phyloP scores from a whole-genome alignment of 306 rosid genomes.

The Acacia crassicarpa region DNA sequence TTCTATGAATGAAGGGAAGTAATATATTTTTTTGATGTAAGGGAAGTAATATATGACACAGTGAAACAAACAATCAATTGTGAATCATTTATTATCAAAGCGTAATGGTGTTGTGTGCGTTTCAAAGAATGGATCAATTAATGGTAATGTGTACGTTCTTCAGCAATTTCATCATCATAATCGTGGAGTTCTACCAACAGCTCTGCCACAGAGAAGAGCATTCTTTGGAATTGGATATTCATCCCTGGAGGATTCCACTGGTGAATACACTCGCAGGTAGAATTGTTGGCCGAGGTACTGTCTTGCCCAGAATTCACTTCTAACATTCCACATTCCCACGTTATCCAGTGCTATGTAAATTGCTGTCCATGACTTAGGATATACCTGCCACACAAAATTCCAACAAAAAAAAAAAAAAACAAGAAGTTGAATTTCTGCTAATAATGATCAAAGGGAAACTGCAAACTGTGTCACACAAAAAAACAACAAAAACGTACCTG shows the following conservation, averaged over 20 bases:
- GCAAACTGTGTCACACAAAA: background rate
- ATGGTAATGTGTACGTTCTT: background rate
- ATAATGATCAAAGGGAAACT: background rate
- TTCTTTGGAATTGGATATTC: conserved; percentile 83
- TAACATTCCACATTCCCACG: conserved; percentile 91
- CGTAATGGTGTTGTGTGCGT: conserved; percentile 2
- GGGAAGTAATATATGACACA: background rate
- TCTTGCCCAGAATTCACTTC: conserved; percentile 85
- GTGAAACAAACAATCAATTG: conserved; percentile 11
- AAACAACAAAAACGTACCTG: conserved; percentile 53
- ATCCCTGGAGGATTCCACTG: conserved; percentile 65
- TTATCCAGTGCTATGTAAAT: conserved; percentile 82
- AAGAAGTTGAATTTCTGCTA: background rate
- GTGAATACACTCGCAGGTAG: conserved; percentile 80
- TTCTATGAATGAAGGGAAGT: background rate
- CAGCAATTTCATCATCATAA: conserved; percentile 11
- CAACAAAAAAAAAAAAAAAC: background rate
- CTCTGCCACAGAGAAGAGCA: conserved; percentile 93
- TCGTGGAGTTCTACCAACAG: conserved; percentile 44
- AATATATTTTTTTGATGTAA: no score
- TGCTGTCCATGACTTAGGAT: conserved; percentile 96
- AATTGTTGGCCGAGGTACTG: conserved; percentile 94
- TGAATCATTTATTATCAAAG: conserved; percentile 14
- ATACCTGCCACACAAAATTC: conserved; percentile 54
- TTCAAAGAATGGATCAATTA: conserved; percentile 44